phyloP scores from a whole-genome alignment of 169 alveolate genomes.

The Plasmodium cynomolgi region DNA sequence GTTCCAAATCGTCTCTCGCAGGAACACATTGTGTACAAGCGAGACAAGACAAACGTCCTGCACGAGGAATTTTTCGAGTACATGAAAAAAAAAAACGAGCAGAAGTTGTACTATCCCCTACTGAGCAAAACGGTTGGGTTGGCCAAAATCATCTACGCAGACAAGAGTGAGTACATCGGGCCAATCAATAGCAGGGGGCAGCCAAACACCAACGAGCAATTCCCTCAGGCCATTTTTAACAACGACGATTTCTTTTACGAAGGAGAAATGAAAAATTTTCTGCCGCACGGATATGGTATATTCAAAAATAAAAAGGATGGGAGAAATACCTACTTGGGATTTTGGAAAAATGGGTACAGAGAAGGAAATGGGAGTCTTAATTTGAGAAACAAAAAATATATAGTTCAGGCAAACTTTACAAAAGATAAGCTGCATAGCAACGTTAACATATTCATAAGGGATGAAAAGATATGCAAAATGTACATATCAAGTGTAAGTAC shows the following conservation, averaged over 20 bases:
- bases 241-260: constrained; percentile 57
- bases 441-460: constrained; percentile 40
- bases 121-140: constrained; percentile 39
- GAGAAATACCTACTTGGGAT: constrained; percentile 67
- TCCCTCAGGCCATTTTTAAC: constrained; percentile 69
- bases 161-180: constrained; percentile 74
- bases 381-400: constrained; percentile 60
- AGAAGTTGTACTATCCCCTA: constrained; percentile 54
- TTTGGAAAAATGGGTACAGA: constrained; percentile 76
- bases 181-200: constrained; percentile 67
- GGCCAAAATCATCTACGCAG: constrained; percentile 72
- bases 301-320: constrained; percentile 68
- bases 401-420: constrained; percentile 52
- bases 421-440: constrained; percentile 65
- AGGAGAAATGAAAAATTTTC: constrained; percentile 73
- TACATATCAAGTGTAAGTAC: constrained; percentile 22
- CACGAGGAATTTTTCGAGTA: constrained; percentile 36
- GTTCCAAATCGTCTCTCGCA: not conserved
- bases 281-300: constrained; percentile 74
- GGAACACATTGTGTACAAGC: not conserved
- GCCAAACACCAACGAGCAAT: constrained; percentile 66
- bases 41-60: constrained; percentile 11
- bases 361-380: constrained; percentile 62
- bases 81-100: constrained; percentile 57
- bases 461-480: constrained; percentile 66